phyloP scores from a whole-genome alignment of 2,329 filamentous ascomycete genomes.

The Septoria linicola region DNA sequence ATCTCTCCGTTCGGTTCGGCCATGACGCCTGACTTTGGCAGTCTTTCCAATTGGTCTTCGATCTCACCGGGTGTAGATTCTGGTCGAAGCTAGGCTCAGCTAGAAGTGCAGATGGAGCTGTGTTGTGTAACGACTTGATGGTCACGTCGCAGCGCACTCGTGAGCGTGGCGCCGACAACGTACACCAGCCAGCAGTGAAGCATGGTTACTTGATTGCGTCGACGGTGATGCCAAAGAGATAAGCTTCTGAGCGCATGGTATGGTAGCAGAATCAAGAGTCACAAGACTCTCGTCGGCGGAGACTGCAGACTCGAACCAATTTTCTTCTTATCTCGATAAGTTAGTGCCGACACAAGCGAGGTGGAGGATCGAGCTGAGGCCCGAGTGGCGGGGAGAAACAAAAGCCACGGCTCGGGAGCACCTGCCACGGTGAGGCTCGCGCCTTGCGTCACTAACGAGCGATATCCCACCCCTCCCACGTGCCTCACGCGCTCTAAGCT shows the following conservation, averaged over 20 bases:
- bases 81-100: neutral
- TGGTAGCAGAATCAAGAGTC: neutral
- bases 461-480: constrained; percentile 4
- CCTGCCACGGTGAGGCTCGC: constrained; percentile 1
- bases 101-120: neutral
- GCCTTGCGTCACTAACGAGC: neutral
- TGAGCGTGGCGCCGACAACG: constrained; percentile 1
- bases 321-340: constrained; percentile 11
- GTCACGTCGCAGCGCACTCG: constrained; percentile 3
- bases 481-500: neutral
- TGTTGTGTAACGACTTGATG: neutral
- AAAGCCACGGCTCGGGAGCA: neutral
- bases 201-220: constrained; percentile 22
- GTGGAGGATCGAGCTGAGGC: neutral
- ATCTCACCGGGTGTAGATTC: neutral
- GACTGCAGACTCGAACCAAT: neutral
- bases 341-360: neutral
- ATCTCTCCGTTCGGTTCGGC: constrained; percentile 18
- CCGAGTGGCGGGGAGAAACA: constrained; percentile 1
- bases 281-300: neutral
- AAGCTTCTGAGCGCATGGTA: constrained; percentile 12
- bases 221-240: constrained; percentile 10
- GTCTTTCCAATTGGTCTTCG: neutral
- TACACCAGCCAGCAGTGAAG: constrained; percentile 10
- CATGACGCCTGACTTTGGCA: constrained; percentile 18